Evolutionary conservation across 345 rosid genomes (phyloP).

Genomic region (Theobroma cacao): DNA sequence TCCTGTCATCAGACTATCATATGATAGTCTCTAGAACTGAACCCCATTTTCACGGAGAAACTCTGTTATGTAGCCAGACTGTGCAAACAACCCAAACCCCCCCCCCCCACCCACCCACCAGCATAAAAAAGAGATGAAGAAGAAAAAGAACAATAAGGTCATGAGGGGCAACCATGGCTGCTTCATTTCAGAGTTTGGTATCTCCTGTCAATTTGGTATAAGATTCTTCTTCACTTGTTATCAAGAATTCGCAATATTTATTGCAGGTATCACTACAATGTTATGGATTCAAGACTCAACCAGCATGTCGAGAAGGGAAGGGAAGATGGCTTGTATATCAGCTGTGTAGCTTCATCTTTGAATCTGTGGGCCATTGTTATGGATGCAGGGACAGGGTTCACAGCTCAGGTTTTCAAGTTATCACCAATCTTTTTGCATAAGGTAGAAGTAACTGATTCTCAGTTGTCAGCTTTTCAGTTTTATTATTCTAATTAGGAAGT

Average conservation of each 20-base stretch:
- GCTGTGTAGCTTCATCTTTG: conserved; percentile 54
- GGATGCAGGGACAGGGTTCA: conserved; percentile 65
- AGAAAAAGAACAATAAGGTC: not conserved
- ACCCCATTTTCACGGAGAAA: not conserved
- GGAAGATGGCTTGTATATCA: conserved; percentile 61
- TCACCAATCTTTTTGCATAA: conserved; percentile 55
- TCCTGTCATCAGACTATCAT: not conserved
- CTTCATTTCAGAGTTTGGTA: not conserved
- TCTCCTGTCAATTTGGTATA: not conserved
- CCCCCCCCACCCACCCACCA: not conserved
- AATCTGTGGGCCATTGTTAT: conserved; percentile 69
- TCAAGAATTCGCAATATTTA: not conserved
- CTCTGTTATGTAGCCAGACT: not conserved
- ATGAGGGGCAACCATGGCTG: not conserved
- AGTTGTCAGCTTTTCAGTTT: not conserved
- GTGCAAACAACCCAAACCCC: too few relatives aligned
- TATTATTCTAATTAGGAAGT: not conserved
- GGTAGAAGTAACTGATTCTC: conserved; percentile 27
- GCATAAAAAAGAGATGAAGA: not conserved
- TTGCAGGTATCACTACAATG: conserved; percentile 67
- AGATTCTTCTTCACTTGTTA: not conserved
- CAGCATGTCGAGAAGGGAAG: conserved; percentile 66
- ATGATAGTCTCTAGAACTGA: not conserved
- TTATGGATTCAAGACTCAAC: conserved; percentile 51
- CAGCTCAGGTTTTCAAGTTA: conserved; percentile 57